Evolutionary conservation across 106 monocot genomes (phyloP), one percentile per base, ranked within the genome.

Genomic region (Allium sativum): DNA sequence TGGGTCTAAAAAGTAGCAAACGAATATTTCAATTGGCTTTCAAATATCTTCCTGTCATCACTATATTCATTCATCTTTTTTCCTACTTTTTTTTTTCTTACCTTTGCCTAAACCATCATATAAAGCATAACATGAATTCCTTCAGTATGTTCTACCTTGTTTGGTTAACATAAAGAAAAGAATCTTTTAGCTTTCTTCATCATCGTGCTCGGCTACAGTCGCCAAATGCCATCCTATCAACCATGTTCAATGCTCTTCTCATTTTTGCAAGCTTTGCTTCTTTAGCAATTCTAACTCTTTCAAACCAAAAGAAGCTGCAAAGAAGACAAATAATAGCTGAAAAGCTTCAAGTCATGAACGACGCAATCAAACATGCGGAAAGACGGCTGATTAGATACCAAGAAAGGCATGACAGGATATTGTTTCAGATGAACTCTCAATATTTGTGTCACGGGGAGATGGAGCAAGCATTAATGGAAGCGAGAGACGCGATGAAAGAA

Each of bases 401-500:
- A 45, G 75, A 76, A 21, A 69, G 75, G 58, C 69, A 76, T 19
- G 75, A 76, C n/a, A 62, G 22, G 57, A 69, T 76, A 47, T 59
- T 76, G 10, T 58, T 51, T 41, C 56, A 69, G 48, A 50, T 76
- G 18, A 76, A 69, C 47, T 69, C 69, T 9, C 69, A 64, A 14
- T 76, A 69, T 20, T 14, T 69, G 13, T 21, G 51, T 40, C 55
- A 62, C 44, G 19, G 6, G 3, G 64, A 69, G 52, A 76, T 69
- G 69, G 64, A 65, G 8, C 68, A 58, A 21, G 75, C 75, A 4
- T 9, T 76, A 48, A 21, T 16, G 0, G 69, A 52, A 4, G 75
- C 69, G 4, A 61, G 56, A 14, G 58, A 50, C 22, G 69, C 57
- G 21, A 76, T 70, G 75, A 16, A 58, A 3, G 69, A 69, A 7